phyloP scores from a whole-genome alignment of 148 eudicot species.

The Nepenthes mirabilis region DNA sequence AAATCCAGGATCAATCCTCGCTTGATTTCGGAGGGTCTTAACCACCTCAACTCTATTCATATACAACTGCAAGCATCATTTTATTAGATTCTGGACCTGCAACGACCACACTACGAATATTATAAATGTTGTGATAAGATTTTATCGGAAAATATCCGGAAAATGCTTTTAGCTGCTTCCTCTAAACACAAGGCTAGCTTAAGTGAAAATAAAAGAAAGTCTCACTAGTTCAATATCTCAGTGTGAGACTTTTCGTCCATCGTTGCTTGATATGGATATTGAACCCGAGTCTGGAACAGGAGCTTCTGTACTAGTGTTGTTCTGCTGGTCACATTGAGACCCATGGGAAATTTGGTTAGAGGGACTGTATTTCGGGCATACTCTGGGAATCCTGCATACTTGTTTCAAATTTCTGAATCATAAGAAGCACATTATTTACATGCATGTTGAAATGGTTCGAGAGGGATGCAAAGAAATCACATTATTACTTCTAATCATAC shows the following conservation, averaged over 20 bases:
- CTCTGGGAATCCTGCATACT: constrained; percentile 45
- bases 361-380: constrained; percentile 47
- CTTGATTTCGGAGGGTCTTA: constrained; percentile 78
- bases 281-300: constrained; percentile 82
- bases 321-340: constrained; percentile 59
- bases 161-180: neutral
- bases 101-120: constrained; percentile 12
- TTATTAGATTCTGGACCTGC: constrained; percentile 92
- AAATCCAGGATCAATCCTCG: constrained; percentile 93
- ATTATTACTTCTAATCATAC: too few relatives aligned
- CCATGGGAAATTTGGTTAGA: constrained; percentile 55
- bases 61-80: constrained; percentile 81
- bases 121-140: neutral
- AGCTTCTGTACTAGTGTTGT: constrained; percentile 39
- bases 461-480: too few relatives aligned
- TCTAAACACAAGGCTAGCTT: neutral
- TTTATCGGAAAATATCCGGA: too few relatives aligned
- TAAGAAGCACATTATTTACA: too few relatives aligned
- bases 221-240: constrained; percentile 99
- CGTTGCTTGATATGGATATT: constrained; percentile 73
- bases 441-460: too few relatives aligned
- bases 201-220: constrained; percentile 3
- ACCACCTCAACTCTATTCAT: constrained; percentile 97
- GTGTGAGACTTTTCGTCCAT: constrained; percentile 81
- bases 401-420: too few relatives aligned